Percentiles rank a stretch among this genome's conserved stretches.
phyloP scores from a whole-genome alignment of 2,329 filamentous ascomycete genomes.

The Phialocephala subalpina region DNA sequence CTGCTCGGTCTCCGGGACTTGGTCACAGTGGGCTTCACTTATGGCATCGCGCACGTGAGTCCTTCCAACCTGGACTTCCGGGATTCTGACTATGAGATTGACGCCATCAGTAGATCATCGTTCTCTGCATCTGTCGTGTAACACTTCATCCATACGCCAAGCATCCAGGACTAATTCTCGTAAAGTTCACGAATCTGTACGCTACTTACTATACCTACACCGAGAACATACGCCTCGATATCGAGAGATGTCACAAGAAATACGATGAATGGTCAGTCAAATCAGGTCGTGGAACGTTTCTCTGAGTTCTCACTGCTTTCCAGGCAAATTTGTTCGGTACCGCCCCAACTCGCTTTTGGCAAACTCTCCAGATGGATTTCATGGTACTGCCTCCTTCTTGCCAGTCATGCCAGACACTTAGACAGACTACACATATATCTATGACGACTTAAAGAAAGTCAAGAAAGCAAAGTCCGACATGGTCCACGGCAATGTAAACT shows the following conservation, averaged over 20 bases:
- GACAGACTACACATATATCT: constrained; percentile 58
- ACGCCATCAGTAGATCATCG: constrained; percentile 9
- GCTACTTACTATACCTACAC: constrained; percentile 44
- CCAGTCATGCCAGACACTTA: background rate
- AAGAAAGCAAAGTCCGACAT: constrained; percentile 74
- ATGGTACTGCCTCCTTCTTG: constrained; percentile 16
- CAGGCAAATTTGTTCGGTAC: constrained; percentile 51
- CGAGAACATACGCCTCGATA: constrained; percentile 46
- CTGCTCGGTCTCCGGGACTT: background rate
- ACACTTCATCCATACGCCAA: constrained; percentile 43
- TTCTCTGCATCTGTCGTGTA: constrained; percentile 51
- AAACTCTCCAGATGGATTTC: constrained; percentile 23
- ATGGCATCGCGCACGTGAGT: constrained; percentile 14
- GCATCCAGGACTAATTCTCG: constrained; percentile 44
- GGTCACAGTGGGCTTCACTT: constrained; percentile 1
- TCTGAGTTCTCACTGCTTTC: background rate
- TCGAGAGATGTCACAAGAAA: constrained; percentile 44
- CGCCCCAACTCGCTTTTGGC: constrained; percentile 31
- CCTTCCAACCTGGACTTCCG: background rate
- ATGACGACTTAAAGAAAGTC: constrained; percentile 67
- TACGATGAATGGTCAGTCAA: constrained; percentile 38
- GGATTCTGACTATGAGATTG: background rate
- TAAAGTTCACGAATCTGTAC: constrained; percentile 40
- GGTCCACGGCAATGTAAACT: constrained; percentile 55
- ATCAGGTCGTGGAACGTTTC: constrained; percentile 13